Base-by-base conservation (phyloP, 163 green algal genomes). In the Scenedesmus sp. region DNA sequence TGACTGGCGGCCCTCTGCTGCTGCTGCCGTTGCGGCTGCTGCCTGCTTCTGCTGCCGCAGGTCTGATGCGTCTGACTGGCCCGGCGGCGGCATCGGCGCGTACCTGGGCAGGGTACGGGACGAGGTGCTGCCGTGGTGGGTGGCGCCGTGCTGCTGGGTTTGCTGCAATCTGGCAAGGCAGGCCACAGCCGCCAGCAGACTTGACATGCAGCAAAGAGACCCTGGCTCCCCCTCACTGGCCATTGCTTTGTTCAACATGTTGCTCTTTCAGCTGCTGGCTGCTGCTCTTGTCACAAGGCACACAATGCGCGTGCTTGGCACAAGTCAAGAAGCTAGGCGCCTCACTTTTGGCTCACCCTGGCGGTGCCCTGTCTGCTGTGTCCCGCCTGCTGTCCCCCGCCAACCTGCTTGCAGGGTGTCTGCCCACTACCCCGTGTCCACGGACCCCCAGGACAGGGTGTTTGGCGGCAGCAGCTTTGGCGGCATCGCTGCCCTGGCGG, bases 401-500 rank as follows among this genome's bases (percentile, higher is more conserved):
- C 13, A 26, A 13, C 7, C 15, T 37, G 30, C 30, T 37, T 76
- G 59, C 30, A 76, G 65, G 65, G 81, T 89, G 20, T 37, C 91
- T 35, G 26, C 49, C 5, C 16, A 53, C 30, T 96, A 95, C 87
- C 83, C 81, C 18, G 89, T 81, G 0, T 88, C 91, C 4, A 33
- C 51, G 13, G 85, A 92, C 22, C 89, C 94, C 0, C 16, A 83
- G 0, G 46, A 89, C 35, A 80, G 92, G 46, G 86, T 79, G 0
- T 93, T 96, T 79, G 94, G 92, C 0, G 94, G 94, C 49, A 94
- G 90, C 37, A 95, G 91, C 82, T 96, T 96, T 73, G 94, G 94
- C 37, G 94, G 94, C 86, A 90, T 96, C 42, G 92, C 80, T 76
- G 89, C 93, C 13, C 91, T 96, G 30, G 90, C 24, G 6, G 65